Percentiles rank a stretch among this genome's conserved stretches.
These are phyloP conservation scores for Claviceps maximensis DNA, from an alignment of 2,329 filamentous ascomycete genomes.

Conservation along the genomic window DNA sequence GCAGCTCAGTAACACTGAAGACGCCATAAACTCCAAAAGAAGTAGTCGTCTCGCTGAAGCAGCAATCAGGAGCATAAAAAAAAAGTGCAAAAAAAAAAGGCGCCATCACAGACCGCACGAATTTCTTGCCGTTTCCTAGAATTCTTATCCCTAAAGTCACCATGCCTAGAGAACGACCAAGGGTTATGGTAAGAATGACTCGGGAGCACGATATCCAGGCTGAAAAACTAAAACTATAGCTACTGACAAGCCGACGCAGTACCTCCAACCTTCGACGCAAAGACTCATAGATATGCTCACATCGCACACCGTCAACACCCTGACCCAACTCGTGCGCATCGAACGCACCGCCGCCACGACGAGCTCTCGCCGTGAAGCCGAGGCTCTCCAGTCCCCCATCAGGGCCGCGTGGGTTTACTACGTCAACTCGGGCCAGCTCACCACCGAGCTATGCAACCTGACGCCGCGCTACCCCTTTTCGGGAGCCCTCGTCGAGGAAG, in stretches of 20 bases:
- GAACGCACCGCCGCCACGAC: constrained; percentile 50
- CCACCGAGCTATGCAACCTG: constrained; percentile 55
- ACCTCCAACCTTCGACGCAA: constrained; percentile 36
- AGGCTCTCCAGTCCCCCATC: constrained; percentile 49
- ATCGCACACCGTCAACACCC: constrained; percentile 58
- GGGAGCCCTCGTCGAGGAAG: constrained; percentile 50
- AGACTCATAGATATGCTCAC: constrained; percentile 50
- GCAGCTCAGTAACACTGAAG: too few species aligned
- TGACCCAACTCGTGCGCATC: constrained; percentile 58
- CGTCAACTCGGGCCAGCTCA: constrained; percentile 54
- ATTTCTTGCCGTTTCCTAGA: too few species aligned
- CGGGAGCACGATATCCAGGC: too few species aligned
- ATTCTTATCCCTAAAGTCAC: too few species aligned
- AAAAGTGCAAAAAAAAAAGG: too few species aligned
- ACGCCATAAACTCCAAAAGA: too few species aligned
- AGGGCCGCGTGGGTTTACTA: constrained; percentile 60
- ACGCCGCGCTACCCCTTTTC: constrained; percentile 56
- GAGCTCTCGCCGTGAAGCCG: constrained; percentile 44
- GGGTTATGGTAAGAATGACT: too few species aligned
- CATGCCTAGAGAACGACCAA: too few species aligned
- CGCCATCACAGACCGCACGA: too few species aligned
- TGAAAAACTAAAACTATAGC: too few species aligned
- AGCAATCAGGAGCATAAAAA: too few species aligned
- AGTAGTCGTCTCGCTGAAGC: too few species aligned
- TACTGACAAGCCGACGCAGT: neutral